phyloP scores from a whole-genome alignment of 2,329 filamentous ascomycete species.

The Aureobasidium lini region DNA sequence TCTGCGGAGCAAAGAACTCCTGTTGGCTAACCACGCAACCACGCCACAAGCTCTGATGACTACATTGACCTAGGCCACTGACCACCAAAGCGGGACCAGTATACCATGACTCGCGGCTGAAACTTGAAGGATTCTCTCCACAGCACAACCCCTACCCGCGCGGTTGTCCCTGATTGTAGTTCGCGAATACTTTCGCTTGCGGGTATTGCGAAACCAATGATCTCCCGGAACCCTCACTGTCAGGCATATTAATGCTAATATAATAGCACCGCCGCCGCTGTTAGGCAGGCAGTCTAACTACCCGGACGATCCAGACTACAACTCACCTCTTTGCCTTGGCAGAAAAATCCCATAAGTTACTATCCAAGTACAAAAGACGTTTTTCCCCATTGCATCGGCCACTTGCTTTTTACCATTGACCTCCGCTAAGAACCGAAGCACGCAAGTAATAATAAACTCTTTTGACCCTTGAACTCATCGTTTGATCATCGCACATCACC shows the following conservation, averaged over 20 bases:
- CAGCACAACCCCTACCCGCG: neutral
- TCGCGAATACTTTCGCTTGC: neutral
- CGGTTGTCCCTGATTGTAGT: neutral
- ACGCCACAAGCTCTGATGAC: neutral
- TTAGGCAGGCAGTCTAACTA: neutral
- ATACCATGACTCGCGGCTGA: constrained; percentile 9
- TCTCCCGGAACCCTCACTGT: neutral
- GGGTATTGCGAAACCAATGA: constrained; percentile 9
- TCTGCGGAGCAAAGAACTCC: neutral
- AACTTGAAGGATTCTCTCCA: neutral
- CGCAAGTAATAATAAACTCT: neutral
- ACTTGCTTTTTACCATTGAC: neutral
- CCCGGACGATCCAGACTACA: neutral
- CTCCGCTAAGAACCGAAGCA: neutral
- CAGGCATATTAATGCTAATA: neutral
- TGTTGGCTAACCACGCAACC: neutral
- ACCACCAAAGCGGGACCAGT: neutral
- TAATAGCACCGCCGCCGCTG: neutral
- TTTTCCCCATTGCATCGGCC: neutral
- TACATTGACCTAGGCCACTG: neutral
- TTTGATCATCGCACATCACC: neutral
- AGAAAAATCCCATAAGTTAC: neutral
- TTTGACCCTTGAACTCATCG: neutral
- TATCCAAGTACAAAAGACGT: constrained; percentile 1
- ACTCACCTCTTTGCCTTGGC: neutral